A percentile compares a stretch with the other conserved stretches of the same genome.
phyloP scores from a whole-genome alignment of 139 green algal species.

The Picochlorum sp. region DNA sequence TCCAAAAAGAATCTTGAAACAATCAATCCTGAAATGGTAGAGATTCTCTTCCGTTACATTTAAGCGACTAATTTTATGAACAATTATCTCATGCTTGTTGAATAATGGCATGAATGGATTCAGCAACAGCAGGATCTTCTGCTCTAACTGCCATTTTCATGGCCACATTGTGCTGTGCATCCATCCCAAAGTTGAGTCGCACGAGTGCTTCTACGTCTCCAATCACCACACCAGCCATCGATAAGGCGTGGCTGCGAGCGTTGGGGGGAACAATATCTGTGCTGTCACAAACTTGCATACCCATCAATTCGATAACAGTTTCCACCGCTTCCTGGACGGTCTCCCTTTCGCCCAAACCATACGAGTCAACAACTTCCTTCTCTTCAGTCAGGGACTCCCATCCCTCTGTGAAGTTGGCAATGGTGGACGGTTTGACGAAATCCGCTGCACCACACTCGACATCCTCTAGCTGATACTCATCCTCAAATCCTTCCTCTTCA shows the following conservation, averaged over 20 bases:
- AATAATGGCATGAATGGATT: conserved; percentile 88
- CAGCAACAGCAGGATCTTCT: conserved; percentile 44
- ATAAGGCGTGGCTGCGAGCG: conserved; percentile 77
- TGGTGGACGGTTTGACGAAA: conserved; percentile 62
- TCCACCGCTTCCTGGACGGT: conserved; percentile 83
- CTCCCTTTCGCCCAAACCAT: conserved; percentile 77
- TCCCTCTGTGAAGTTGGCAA: conserved; percentile 76
- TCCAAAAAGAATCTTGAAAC: too few species aligned
- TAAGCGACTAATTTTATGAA: too few species aligned
- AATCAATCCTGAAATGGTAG: too few species aligned
- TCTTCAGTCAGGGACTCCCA: conserved; percentile 70
- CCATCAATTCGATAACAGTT: conserved; percentile 75
- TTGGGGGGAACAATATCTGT: conserved; percentile 89
- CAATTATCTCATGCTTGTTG: conserved; percentile 54
- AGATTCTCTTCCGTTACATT: too few species aligned
- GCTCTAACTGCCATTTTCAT: conserved; percentile 92
- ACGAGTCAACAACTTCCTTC: conserved; percentile 77
- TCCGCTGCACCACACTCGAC: conserved; percentile 60
- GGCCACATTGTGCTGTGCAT: conserved; percentile 71
- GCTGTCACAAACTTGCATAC: conserved; percentile 87
- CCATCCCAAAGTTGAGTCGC: conserved; percentile 86
- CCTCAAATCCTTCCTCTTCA: conserved; percentile 89
- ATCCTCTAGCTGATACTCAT: conserved; percentile 98
- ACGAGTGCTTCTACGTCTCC: conserved; percentile 65
- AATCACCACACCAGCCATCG: conserved; percentile 74